Evolutionary conservation across 164 flowering plant genomes (phyloP), one percentile per base, ranked within the genome.

Genomic region (Euptelea pleiosperma): DNA sequence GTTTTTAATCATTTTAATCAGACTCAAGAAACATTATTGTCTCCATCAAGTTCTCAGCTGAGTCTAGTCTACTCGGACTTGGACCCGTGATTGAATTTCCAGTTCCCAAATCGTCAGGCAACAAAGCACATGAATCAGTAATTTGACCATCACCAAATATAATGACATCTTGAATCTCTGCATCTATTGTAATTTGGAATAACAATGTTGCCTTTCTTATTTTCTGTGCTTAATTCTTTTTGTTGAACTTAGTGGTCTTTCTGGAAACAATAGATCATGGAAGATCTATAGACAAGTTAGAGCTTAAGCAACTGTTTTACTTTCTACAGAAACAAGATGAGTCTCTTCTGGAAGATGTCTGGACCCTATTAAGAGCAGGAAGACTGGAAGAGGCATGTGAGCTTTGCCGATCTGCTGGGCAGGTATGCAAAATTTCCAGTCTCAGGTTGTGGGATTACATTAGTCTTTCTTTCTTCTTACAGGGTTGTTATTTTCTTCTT

Each of bases 391-490:
- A 94, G 74, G 99, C 99, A 56, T 86, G 91, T 64, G 83, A 77
- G 18, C 91, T 94, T 52, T 94, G 99, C 69, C 85, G 93, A 22
- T 83, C 96, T 64, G 96, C 96, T 65, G 99, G 99, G 52, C 99
- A 94, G 94, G 99, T 88, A 57, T 53, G 61, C 50, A 40, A 56
- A 9, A 19, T 31, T 8, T 60, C 40, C 61, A 40, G 53, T 47
- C 39, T 66, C 18, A 36, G 35, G 12, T 65, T 33, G 0, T 44
- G 30, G 45, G 45, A 16, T 2, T 18, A 6, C 14, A 2, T 12
- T 39, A 21, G 30, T 43, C 14, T 26, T 41, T 30, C 29, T 21
- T 35, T 7, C 19, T 22, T 29, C 16, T 24, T 12, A 10, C 39
- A 57, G 47, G 29, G 44, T 41, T 33, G 37, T 25, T 36, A 18